Evolutionary conservation across 208 protist genomes (phyloP).

Genomic region (Angomonas desouzai): DNA sequence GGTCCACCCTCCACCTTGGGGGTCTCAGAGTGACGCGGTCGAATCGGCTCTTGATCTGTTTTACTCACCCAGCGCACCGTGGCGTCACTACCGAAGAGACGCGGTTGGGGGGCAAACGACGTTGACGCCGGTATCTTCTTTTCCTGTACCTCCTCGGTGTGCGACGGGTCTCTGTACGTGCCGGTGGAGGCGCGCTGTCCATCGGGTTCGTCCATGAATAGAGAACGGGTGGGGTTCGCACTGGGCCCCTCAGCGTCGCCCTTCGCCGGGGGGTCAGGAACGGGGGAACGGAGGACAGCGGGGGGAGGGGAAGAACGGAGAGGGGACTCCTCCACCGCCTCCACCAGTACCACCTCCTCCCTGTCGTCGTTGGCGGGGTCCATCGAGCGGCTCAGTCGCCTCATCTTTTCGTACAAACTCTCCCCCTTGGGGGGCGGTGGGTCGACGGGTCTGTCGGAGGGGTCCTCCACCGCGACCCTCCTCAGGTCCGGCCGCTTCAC

Average conservation of each 20-base stretch:
- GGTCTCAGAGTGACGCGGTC: neutral
- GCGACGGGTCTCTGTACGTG: neutral
- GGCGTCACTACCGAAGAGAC: neutral
- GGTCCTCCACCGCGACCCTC: neutral
- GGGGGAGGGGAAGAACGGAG: neutral
- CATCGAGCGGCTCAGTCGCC: constrained; percentile 3
- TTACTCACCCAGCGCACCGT: neutral
- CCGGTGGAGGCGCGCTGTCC: neutral
- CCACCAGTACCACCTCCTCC: constrained; percentile 2
- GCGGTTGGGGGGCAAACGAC: neutral
- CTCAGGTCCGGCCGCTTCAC: constrained; percentile 3
- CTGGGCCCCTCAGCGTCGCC: neutral
- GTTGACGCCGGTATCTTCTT: no score
- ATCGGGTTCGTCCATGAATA: neutral
- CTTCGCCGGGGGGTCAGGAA: neutral
- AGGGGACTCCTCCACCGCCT: neutral
- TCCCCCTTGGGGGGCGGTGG: no score
- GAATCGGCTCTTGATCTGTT: neutral
- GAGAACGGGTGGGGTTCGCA: neutral
- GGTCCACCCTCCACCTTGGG: neutral
- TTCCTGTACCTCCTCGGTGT: no score
- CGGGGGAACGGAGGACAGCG: neutral
- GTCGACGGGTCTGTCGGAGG: no score
- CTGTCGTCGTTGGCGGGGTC: neutral
- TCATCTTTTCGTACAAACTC: constrained; percentile 7